Conservation (phyloP, 768 basidiomycete genomes). For the Tylopilus balloui region DNA sequence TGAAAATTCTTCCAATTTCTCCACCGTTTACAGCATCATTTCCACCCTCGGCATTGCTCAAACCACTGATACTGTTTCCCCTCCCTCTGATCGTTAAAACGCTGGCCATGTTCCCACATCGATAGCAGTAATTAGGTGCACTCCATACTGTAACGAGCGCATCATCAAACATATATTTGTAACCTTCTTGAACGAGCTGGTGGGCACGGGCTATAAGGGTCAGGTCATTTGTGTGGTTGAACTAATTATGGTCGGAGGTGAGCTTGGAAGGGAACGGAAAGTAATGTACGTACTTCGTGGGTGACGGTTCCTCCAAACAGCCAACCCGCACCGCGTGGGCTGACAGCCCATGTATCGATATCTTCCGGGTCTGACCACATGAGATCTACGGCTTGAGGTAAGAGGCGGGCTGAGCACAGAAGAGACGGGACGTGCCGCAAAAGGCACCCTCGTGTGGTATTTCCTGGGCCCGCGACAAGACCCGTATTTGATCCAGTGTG, state of each 20-base stretch:
- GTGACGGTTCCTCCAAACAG: conserved; percentile 86
- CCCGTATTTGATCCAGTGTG: conserved; percentile 90
- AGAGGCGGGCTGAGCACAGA: neutral
- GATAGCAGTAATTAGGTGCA: conserved; percentile 83
- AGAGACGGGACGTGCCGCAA: conserved; percentile 54
- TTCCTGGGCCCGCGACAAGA: conserved; percentile 91
- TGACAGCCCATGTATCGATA: conserved; percentile 94
- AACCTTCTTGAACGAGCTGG: conserved; percentile 94
- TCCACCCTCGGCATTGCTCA: conserved; percentile 7
- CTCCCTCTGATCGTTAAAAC: conserved; percentile 79
- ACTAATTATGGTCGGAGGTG: conserved; percentile 41
- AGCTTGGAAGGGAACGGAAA: neutral
- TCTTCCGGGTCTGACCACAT: conserved; percentile 99
- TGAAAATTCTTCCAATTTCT: conserved; percentile 52
- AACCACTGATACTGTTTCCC: conserved; percentile 34
- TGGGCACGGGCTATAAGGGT: conserved; percentile 91
- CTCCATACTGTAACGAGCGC: conserved; percentile 92
- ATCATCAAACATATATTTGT: conserved; percentile 95
- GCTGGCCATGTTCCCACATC: conserved; percentile 87
- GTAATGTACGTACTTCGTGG: conserved; percentile 52
- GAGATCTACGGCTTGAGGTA: conserved; percentile 51
- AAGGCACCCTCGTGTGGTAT: conserved; percentile 99
- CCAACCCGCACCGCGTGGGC: conserved; percentile 95
- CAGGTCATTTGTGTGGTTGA: conserved; percentile 89
- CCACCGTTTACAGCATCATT: conserved; percentile 7